These are phyloP conservation scores for Corchorus olitorius DNA, from an alignment of 345 rosid species.

Conservation along the genomic window DNA sequence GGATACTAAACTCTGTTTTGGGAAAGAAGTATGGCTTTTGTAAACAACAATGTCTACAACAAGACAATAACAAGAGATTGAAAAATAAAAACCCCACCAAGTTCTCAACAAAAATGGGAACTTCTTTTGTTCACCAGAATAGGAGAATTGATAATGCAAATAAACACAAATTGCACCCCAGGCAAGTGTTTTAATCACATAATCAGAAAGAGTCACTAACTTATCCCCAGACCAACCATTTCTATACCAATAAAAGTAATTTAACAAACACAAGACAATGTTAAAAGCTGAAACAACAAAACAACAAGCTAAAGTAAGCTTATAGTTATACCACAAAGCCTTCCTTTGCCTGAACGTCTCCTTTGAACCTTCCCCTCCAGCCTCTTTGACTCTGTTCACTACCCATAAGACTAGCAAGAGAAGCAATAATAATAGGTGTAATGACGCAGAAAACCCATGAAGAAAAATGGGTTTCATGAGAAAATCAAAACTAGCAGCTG, in stretches of 20 bases:
- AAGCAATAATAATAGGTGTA: constrained; percentile 49
- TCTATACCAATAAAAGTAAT: constrained; percentile 66
- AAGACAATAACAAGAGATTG: constrained; percentile 62
- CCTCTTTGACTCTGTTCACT: constrained; percentile 32
- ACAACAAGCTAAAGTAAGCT: constrained; percentile 51
- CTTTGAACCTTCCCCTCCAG: constrained; percentile 29
- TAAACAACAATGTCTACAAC: constrained; percentile 50
- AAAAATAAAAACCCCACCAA: constrained; percentile 69
- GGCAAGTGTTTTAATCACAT: constrained; percentile 52
- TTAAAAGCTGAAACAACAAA: constrained; percentile 54
- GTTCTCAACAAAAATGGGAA: constrained; percentile 57
- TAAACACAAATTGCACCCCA: constrained; percentile 58
- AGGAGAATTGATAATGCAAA: constrained; percentile 32
- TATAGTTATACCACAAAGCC: constrained; percentile 35
- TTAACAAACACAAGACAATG: constrained; percentile 47
- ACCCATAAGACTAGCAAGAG: constrained; percentile 37
- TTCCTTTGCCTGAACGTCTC: constrained; percentile 26
- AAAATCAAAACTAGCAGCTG: constrained; percentile 32
- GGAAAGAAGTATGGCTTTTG: constrained; percentile 29
- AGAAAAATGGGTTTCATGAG: constrained; percentile 42
- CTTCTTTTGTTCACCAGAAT: constrained; percentile 33
- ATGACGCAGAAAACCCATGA: constrained; percentile 41
- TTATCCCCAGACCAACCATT: constrained; percentile 57
- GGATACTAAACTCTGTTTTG: constrained; percentile 35
- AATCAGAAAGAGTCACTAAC: constrained; percentile 59